phyloP scores from a whole-genome alignment of 2,329 filamentous ascomycete genomes.

The Penicillium sp. region DNA sequence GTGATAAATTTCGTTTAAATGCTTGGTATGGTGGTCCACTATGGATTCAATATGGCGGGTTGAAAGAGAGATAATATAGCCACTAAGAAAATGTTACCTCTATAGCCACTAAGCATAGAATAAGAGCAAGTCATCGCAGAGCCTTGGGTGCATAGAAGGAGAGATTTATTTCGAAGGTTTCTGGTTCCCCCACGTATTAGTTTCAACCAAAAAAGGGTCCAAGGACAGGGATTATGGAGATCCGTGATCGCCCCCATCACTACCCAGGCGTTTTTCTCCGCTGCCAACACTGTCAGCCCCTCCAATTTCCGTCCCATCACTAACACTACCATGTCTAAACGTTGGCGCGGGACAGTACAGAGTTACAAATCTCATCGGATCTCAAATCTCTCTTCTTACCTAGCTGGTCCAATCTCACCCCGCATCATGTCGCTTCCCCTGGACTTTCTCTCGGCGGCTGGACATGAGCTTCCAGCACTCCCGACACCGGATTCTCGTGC shows the following conservation, averaged over 20 bases:
- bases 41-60: no score
- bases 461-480: background rate
- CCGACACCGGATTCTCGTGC: background rate
- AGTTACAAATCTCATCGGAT: background rate
- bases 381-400: background rate
- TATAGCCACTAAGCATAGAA: no score
- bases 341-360: background rate
- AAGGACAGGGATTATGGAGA: background rate
- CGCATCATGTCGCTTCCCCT: slow-evolving; percentile 4
- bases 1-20: background rate
- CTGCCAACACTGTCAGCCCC: background rate
- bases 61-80: no score
- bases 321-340: background rate
- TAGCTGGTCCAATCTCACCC: background rate
- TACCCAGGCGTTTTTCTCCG: background rate
- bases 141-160: no score
- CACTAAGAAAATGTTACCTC: no score
- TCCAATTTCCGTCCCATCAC: background rate
- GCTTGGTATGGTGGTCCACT: background rate
- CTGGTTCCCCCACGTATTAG: no score
- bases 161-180: no score
- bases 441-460: background rate
- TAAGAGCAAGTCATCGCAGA: no score
- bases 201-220: background rate
- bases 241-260: background rate